Evolutionary conservation across 345 rosid genomes (phyloP), one percentile per base, ranked within the genome.

Genomic region (Citrus cavaleriei): DNA sequence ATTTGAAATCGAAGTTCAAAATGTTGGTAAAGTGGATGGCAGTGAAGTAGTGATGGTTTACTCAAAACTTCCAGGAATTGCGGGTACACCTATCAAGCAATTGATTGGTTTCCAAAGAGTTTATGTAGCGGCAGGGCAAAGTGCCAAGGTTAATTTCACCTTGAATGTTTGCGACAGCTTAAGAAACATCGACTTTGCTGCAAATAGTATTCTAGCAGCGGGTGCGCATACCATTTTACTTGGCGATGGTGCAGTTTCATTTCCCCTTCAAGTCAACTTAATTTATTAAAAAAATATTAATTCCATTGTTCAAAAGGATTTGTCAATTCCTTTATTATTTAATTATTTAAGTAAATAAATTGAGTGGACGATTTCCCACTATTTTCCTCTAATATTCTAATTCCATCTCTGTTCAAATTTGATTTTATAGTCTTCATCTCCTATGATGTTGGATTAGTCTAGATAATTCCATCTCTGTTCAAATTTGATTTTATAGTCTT

Each of bases 101-200:
- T 79, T 88, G 65, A 70, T 83, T 22, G 90, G 79, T 0, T 88
- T 88, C 75, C 30, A 72, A 66, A 83, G 85, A 69, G 87, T 80
- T n/a, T 62, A 27, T 5, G 35, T 28, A 6, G 67, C 37, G 0
- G 67, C 67, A 13, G 67, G 67, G 32, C 34, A 62, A 62, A 61
- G 18, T 61, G 65, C 65, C 16, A 61, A 61, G 18, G 32, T 61
- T 61, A 61, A 25, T 10, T 61, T 61, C 65, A 13, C 30, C 25
- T 57, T 88, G 4, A 71, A 86, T 10, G 79, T 70, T 14, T 85
- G 89, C 79, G 34, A 78, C 73, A 76, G 82, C 79, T 79, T 87
- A 18, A 65, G 49, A 1, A 61, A 80, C 7, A 78, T 86, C 2
- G 81, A 88, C 12, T 10, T 3, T 1, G 37, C 22, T 0, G 88